Conservation (phyloP, 1,284 basidiomycete genomes). For the Malassezia dermatis region DNA sequence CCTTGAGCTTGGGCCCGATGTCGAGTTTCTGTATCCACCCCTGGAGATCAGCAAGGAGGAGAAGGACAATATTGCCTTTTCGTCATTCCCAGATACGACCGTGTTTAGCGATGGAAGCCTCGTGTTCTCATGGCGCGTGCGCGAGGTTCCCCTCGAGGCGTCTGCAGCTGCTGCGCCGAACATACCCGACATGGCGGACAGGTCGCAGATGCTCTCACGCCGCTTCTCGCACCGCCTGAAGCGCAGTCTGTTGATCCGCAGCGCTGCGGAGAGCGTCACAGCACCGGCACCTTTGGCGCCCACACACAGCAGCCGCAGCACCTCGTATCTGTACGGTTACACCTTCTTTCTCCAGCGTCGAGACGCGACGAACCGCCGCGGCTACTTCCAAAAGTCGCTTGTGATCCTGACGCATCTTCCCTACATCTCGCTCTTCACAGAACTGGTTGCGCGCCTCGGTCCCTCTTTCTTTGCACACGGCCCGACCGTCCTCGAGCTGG, state of each 20-base stretch:
- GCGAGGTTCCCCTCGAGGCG: constrained; percentile 37
- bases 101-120: constrained; percentile 42
- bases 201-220: not conserved
- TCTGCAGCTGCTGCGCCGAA: constrained; percentile 24
- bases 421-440: constrained; percentile 70
- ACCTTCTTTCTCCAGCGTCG: constrained; percentile 44
- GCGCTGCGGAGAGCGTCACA: not conserved
- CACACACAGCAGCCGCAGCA: constrained; percentile 26
- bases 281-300: not conserved
- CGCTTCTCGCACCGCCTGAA: not conserved
- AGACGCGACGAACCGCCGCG: constrained; percentile 34
- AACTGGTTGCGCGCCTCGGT: constrained; percentile 62
- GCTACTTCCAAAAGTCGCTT: constrained; percentile 59
- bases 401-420: constrained; percentile 74
- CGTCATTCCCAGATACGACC: constrained; percentile 77
- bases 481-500: constrained; percentile 37
- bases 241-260: not conserved
- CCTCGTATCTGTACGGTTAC: constrained; percentile 45
- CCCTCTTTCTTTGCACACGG: constrained; percentile 41
- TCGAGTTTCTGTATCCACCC: constrained; percentile 62
- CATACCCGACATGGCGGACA: constrained; percentile 21
- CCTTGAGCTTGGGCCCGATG: constrained; percentile 61
- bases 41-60: constrained; percentile 58
- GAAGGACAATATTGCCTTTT: constrained; percentile 81
- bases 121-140: constrained; percentile 42